Conservation (phyloP, 352 stramenopile genomes). For the Globisporangium echinulatum region DNA sequence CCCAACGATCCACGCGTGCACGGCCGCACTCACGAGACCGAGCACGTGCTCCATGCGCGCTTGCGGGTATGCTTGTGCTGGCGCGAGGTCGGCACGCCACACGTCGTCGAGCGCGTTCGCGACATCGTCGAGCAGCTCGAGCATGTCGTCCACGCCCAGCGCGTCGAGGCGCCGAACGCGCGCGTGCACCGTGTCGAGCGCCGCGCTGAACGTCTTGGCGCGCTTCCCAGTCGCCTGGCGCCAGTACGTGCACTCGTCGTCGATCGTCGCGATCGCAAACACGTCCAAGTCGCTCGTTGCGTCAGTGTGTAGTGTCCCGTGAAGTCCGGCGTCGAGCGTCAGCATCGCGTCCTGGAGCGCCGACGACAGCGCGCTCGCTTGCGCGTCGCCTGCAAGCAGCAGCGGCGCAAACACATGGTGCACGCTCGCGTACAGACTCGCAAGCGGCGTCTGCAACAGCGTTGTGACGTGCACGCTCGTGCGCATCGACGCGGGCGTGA, state of each 20-base stretch:
- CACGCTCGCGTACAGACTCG: slow-evolving; percentile 75
- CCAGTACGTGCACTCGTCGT: slow-evolving; percentile 89
- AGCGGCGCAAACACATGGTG: slow-evolving; percentile 81
- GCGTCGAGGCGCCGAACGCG: slow-evolving; percentile 54
- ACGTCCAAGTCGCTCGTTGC: too few relatives aligned
- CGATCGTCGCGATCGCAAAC: slow-evolving; percentile 56
- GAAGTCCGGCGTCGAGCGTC: slow-evolving; percentile 55
- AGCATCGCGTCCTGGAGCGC: slow-evolving; percentile 78
- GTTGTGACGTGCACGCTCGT: slow-evolving; percentile 68
- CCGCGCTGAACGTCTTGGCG: slow-evolving; percentile 67
- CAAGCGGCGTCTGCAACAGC: slow-evolving; percentile 56
- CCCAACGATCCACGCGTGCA: slow-evolving; percentile 70
- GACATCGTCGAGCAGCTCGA: slow-evolving; percentile 81
- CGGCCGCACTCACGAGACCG: slow-evolving; percentile 62
- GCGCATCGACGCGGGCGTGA: slow-evolving; percentile 68
- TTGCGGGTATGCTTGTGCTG: slow-evolving; percentile 75
- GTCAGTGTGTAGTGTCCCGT: slow-evolving; percentile 37
- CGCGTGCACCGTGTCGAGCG: slow-evolving; percentile 82
- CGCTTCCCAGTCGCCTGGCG: slow-evolving; percentile 40
- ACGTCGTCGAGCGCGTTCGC: slow-evolving; percentile 86
- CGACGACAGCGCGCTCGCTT: slow-evolving; percentile 45
- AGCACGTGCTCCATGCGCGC: slow-evolving; percentile 85
- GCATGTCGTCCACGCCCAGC: slow-evolving; percentile 72
- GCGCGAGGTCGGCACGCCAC: slow-evolving; percentile 71
- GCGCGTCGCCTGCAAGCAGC: slow-evolving; percentile 47